Evolutionary conservation across 2,329 filamentous ascomycete genomes (phyloP).

Genomic region (Venturiaceae sp.): DNA sequence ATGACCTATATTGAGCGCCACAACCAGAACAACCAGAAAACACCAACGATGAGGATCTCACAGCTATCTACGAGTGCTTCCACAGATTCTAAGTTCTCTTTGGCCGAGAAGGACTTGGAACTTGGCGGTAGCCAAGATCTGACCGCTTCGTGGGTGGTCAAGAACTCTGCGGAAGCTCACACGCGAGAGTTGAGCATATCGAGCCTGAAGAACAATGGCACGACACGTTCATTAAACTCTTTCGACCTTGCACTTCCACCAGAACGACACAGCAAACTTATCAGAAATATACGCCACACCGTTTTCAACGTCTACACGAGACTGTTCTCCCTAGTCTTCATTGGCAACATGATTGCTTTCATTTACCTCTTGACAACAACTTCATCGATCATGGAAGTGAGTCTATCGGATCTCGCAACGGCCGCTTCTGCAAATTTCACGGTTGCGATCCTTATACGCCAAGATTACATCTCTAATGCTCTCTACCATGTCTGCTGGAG

Average conservation of each 20-base stretch:
- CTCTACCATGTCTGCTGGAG: constrained; percentile 23
- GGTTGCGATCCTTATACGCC: constrained; percentile 24
- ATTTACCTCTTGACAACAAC: constrained; percentile 11
- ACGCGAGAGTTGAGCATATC: neutral
- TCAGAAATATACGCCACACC: constrained; percentile 7
- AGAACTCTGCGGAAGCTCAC: neutral
- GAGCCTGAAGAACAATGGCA: neutral
- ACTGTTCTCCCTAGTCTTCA: constrained; percentile 18
- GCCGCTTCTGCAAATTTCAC: constrained; percentile 24
- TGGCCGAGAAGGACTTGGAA: neutral
- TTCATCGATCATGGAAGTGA: constrained; percentile 9
- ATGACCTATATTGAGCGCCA: neutral
- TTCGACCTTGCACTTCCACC: neutral
- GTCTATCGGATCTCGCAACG: constrained; percentile 19
- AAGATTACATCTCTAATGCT: constrained; percentile 30
- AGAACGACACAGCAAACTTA: constrained; percentile 2
- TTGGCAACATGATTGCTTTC: constrained; percentile 17
- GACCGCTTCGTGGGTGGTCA: neutral
- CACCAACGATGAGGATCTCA: neutral
- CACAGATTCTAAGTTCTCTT: neutral
- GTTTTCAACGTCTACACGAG: constrained; percentile 19
- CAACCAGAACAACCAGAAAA: neutral
- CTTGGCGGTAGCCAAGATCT: neutral
- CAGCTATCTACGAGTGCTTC: neutral
- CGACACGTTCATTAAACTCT: neutral